These are phyloP conservation scores for Penicillium flavigenum DNA, from an alignment of 495 filamentous ascomycete genomes.

Conservation along the genomic window DNA sequence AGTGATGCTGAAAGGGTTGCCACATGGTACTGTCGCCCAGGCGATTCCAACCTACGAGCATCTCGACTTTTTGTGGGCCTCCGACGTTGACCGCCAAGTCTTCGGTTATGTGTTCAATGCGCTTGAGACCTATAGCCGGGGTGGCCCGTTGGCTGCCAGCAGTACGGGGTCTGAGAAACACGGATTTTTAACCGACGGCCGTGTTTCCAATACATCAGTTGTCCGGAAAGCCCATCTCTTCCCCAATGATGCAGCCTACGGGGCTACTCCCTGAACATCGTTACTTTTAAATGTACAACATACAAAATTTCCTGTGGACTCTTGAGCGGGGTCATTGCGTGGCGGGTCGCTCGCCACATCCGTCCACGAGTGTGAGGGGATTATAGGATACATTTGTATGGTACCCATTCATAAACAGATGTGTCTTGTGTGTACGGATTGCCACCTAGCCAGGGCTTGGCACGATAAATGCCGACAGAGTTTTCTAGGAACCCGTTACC, in stretches of 20 bases:
- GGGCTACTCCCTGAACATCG: not conserved
- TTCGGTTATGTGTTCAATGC: slow-evolving; percentile 90
- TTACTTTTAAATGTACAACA: not conserved
- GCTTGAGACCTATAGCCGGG: slow-evolving; percentile 59
- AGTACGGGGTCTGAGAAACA: not conserved
- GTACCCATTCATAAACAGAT: not conserved
- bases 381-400: not conserved
- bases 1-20: slow-evolving; percentile 86
- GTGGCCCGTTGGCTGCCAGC: not conserved
- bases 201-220: slow-evolving; percentile 6
- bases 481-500: slow-evolving; percentile 3
- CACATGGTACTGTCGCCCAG: slow-evolving; percentile 75
- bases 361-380: not conserved
- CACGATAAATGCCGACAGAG: slow-evolving; percentile 5
- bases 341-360: slow-evolving; percentile 5
- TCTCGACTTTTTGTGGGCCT: slow-evolving; percentile 95
- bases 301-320: not conserved
- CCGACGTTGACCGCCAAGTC: slow-evolving; percentile 78
- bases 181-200: not conserved
- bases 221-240: not conserved
- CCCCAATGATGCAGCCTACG: not conserved
- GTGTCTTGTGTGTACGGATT: not conserved
- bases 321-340: slow-evolving; percentile 7
- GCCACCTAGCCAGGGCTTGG: slow-evolving; percentile 4
- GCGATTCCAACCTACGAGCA: slow-evolving; percentile 91